Conservation (phyloP, 2,329 filamentous ascomycete species). For the Calonectria hongkongensis region DNA sequence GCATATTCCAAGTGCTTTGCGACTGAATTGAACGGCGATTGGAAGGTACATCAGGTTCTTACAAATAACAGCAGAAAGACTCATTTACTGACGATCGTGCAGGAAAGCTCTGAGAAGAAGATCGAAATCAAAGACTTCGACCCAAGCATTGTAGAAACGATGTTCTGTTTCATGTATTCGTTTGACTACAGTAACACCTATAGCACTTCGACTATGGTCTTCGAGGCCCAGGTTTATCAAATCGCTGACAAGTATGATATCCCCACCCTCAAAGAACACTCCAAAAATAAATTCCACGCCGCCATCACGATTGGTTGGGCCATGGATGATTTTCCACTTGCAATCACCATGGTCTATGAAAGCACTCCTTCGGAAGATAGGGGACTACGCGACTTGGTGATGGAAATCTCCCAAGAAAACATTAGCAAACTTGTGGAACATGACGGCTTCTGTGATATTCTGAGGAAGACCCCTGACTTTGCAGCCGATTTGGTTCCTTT, state of each 20-base stretch:
- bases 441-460: conserved; percentile 33
- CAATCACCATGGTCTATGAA: conserved; percentile 34
- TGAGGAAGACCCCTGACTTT: conserved; percentile 40
- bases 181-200: conserved; percentile 42
- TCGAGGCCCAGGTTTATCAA: conserved; percentile 42
- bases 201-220: conserved; percentile 37
- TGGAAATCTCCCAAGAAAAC: conserved; percentile 28
- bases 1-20: conserved; percentile 40
- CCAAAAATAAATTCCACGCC: conserved; percentile 26
- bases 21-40: conserved; percentile 22
- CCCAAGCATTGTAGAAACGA: conserved; percentile 39
- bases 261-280: conserved; percentile 32
- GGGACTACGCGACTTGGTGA: conserved; percentile 41
- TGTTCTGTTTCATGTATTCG: conserved; percentile 44
- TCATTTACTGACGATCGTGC: background rate
- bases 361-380: conserved; percentile 34
- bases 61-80: background rate
- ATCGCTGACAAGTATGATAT: conserved; percentile 46
- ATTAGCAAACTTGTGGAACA: conserved; percentile 33
- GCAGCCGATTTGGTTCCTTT: conserved; percentile 38
- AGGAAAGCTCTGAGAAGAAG: conserved; percentile 41
- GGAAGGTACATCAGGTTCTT: conserved; percentile 5
- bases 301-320: conserved; percentile 38
- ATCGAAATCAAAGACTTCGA: conserved; percentile 45
- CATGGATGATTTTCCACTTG: conserved; percentile 41